Evolutionary conservation across 148 eudicot species (phyloP).

Genomic region (Chenopodium berlandieri): DNA sequence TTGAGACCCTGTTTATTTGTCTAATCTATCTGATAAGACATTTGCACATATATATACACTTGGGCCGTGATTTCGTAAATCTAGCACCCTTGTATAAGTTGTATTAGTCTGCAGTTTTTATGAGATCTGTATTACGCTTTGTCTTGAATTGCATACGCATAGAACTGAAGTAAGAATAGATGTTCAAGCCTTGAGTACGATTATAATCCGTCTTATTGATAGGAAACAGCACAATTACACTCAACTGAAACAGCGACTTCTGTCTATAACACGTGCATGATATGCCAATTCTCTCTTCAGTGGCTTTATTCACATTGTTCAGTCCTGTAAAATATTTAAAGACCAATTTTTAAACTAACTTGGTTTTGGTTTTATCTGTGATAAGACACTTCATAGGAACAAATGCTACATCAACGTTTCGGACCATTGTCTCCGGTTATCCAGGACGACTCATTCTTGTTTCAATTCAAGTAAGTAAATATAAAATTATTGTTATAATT

Average conservation of each 20-base stretch:
- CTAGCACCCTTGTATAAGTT: background rate
- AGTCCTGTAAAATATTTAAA: background rate
- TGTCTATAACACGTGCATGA: background rate
- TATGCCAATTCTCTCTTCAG: background rate
- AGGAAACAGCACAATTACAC: background rate
- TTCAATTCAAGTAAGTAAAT: conserved; percentile 65
- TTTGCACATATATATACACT: background rate
- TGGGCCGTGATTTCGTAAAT: background rate
- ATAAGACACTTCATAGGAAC: conserved; percentile 68
- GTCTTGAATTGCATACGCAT: background rate
- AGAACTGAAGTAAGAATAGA: background rate
- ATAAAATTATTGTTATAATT: background rate
- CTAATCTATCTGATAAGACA: background rate
- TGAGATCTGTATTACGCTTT: background rate
- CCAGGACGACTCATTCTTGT: conserved; percentile 69
- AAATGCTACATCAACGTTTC: conserved; percentile 83
- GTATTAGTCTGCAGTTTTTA: background rate
- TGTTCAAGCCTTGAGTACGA: background rate
- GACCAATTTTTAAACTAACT: background rate
- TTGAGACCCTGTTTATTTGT: background rate
- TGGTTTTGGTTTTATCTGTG: background rate
- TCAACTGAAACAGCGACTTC: background rate
- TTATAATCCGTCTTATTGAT: background rate
- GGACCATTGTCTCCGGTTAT: conserved; percentile 63
- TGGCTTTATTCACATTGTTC: background rate